phyloP scores from a whole-genome alignment of 345 rosid species.

The Bruguiera gymnorhiza region DNA sequence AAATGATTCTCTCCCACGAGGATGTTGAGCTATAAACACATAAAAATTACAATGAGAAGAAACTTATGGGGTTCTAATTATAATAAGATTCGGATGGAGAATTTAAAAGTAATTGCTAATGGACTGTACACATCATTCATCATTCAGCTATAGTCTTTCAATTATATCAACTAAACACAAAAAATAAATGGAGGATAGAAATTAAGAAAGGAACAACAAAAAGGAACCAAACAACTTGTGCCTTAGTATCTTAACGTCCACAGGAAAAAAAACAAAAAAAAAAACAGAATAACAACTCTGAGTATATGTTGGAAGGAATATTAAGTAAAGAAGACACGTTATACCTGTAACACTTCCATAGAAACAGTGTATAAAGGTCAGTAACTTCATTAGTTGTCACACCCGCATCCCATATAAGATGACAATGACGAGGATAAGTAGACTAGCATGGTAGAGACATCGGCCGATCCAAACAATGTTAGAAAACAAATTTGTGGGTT shows the following conservation, averaged over 20 bases:
- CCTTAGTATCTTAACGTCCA: too few species aligned
- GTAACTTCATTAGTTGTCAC: slow-evolving; percentile 5
- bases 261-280: neutral
- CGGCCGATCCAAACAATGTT: neutral
- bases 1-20: too few species aligned
- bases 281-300: neutral
- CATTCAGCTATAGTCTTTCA: too few species aligned
- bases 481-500: neutral
- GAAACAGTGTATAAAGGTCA: slow-evolving; percentile 1
- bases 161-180: too few species aligned
- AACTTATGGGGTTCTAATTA: too few species aligned
- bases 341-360: neutral
- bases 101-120: too few species aligned
- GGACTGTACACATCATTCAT: too few species aligned
- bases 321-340: neutral
- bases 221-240: slow-evolving; percentile 8
- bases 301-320: neutral
- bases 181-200: too few species aligned
- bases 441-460: neutral
- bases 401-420: neutral
- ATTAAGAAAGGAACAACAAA: neutral
- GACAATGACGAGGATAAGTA: neutral
- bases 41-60: too few species aligned
- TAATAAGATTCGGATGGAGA: too few species aligned
- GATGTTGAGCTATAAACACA: too few species aligned